Evolutionary conservation across 257 asterid species (phyloP).

Genomic region (Solanum gracilifrons): DNA sequence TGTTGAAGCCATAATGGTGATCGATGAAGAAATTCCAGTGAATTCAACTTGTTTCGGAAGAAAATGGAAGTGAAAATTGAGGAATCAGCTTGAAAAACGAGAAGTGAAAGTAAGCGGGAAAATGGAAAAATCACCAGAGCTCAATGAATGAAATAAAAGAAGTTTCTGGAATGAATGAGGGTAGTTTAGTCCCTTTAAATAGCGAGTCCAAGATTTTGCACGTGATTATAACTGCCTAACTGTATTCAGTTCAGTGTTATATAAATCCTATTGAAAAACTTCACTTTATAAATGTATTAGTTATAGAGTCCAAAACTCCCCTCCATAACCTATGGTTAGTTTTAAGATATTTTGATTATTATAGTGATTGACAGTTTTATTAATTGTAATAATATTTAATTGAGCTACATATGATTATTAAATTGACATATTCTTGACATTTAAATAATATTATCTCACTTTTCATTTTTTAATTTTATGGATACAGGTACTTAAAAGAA

Average conservation of each 20-base stretch:
- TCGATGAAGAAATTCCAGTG: neutral
- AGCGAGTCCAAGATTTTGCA: neutral
- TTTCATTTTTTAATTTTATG: neutral
- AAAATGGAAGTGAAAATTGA: neutral
- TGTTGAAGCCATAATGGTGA: neutral
- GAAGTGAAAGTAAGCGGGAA: neutral
- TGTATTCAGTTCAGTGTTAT: neutral
- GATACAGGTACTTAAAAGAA: neutral
- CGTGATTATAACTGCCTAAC: neutral
- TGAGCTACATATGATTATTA: neutral
- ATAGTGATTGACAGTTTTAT: neutral
- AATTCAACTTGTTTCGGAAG: neutral
- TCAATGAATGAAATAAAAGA: neutral
- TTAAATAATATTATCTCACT: too few species aligned
- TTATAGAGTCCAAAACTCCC: neutral
- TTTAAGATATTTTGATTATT: too few species aligned
- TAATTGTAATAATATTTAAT: too few species aligned
- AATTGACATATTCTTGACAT: neutral
- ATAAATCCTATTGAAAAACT: neutral
- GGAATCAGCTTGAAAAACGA: neutral
- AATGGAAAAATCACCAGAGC: neutral
- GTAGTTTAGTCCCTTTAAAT: neutral
- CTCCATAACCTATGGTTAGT: neutral
- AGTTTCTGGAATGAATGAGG: neutral
- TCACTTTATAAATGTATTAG: too few species aligned